Evolutionary conservation across 805 yeast species (phyloP), one percentile per base, ranked within the genome.

Genomic region (Cyberlindnera euphorbiiphila): DNA sequence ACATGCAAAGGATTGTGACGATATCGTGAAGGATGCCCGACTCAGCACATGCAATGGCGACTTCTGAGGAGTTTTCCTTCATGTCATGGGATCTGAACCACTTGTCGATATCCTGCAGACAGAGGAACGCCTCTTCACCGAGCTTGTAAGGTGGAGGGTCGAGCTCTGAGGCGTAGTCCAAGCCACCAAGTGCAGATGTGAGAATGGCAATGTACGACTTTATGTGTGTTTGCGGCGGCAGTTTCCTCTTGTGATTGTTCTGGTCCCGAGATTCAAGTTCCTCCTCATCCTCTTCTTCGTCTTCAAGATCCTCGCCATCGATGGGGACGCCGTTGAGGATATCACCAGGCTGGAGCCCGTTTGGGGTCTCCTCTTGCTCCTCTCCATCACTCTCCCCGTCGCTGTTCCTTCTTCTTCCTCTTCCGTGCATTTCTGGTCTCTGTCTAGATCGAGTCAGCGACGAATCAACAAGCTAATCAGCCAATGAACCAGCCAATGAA

Each of bases 21-120:
- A 93, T 60, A 60, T 91, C 98, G 49, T 76, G 78, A 1, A 91
- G 81, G 9, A 93, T 66, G 1, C 83, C 82, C 11, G 84, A 77
- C 37, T 85, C 91, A 5, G 87, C 84, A 45, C 94, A 81, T 1
- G 96, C 95, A 34, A 85, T 69, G 0, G 96, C 95, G 5, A 91
- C 96, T 43, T 82, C 87, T 69, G 78, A 81, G 12, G 80, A 68
- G 36, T 75, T 69, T 36, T 76, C 71, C 29, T 71, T 71, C 39
- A 85, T 93, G 59, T 91, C 98, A 31, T 85, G 89, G 1, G 82
- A 69, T 47, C 77, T 78, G 37, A 93, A 72, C 96, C 98, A 91
- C 49, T 84, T 71, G 56, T 86, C 87, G 44, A 93, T 61, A 61
- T 93, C 98, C 49, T 84, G 81, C 22, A 93, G 62, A 61, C 97